phyloP scores from a whole-genome alignment of 1,284 basidiomycete genomes.

The Heterobasidion occidentale region DNA sequence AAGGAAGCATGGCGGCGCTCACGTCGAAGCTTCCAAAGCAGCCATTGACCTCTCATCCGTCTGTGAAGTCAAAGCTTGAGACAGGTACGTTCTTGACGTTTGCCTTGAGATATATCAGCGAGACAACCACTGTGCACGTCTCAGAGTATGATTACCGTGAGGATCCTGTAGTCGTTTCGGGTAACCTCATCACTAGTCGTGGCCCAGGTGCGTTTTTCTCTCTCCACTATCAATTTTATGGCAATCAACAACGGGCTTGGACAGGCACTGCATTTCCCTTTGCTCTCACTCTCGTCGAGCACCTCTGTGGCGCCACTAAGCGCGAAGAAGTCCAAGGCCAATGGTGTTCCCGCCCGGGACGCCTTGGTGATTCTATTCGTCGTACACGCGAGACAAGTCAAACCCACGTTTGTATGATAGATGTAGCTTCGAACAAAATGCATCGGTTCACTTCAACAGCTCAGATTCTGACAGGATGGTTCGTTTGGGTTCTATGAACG shows the following conservation, averaged over 20 bases:
- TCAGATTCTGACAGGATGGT: too few species aligned
- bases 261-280: conserved; percentile 73
- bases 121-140: background rate
- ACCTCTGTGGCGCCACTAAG: conserved; percentile 59
- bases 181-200: conserved; percentile 73
- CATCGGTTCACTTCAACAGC: too few species aligned
- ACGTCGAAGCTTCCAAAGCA: conserved; percentile 56
- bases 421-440: too few species aligned
- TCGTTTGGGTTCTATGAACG: too few species aligned
- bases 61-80: conserved; percentile 57
- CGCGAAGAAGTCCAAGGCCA: conserved; percentile 59
- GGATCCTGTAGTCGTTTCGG: conserved; percentile 69
- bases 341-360: conserved; percentile 74
- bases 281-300: conserved; percentile 64
- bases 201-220: conserved; percentile 55
- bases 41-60: conserved; percentile 75
- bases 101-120: background rate
- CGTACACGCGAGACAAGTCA: too few species aligned
- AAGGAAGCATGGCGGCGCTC: conserved; percentile 66
- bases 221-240: background rate
- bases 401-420: too few species aligned
- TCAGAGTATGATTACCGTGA: conserved; percentile 74
- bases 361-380: conserved; percentile 1
- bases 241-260: background rate
- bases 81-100: conserved; percentile 32